phyloP scores from a whole-genome alignment of 2,329 filamentous ascomycete genomes.

The Botrytis byssoidea region DNA sequence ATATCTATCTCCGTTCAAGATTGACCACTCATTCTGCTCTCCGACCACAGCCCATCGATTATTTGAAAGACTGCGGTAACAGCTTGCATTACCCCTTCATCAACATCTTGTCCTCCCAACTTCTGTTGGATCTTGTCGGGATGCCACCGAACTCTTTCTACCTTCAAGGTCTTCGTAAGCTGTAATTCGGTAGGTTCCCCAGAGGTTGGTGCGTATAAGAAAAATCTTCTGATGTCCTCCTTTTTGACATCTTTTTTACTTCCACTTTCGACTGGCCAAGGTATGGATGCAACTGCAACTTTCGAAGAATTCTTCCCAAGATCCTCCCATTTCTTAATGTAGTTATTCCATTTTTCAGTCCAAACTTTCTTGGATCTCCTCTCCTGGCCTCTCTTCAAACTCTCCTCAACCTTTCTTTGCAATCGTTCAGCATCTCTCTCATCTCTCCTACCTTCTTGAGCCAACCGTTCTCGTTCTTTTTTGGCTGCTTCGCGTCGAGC shows the following conservation, averaged over 20 bases:
- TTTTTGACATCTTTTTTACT: constrained; percentile 53
- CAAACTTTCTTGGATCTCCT: constrained; percentile 51
- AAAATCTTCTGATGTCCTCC: constrained; percentile 60
- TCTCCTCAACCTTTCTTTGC: constrained; percentile 65
- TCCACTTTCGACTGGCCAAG: constrained; percentile 67
- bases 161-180: constrained; percentile 61
- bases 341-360: constrained; percentile 62
- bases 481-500: constrained; percentile 58
- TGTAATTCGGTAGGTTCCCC: constrained; percentile 39
- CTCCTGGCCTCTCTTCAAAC: constrained; percentile 64
- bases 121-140: constrained; percentile 96
- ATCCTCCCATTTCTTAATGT: constrained; percentile 62
- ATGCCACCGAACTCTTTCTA: constrained; percentile 91
- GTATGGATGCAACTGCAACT: constrained; percentile 46
- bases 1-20: background rate
- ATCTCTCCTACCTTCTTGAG: constrained; percentile 42
- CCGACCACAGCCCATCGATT: constrained; percentile 77
- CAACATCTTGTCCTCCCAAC: constrained; percentile 68
- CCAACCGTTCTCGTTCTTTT: constrained; percentile 47
- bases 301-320: constrained; percentile 45
- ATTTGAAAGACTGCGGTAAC: constrained; percentile 92
- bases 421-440: constrained; percentile 47
- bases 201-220: constrained; percentile 50
- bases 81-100: constrained; percentile 68
- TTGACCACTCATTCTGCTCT: constrained; percentile 38